These are phyloP conservation scores for Teunomyces barrocoloradensis DNA, from an alignment of 805 yeast genomes.

Conservation along the genomic window DNA sequence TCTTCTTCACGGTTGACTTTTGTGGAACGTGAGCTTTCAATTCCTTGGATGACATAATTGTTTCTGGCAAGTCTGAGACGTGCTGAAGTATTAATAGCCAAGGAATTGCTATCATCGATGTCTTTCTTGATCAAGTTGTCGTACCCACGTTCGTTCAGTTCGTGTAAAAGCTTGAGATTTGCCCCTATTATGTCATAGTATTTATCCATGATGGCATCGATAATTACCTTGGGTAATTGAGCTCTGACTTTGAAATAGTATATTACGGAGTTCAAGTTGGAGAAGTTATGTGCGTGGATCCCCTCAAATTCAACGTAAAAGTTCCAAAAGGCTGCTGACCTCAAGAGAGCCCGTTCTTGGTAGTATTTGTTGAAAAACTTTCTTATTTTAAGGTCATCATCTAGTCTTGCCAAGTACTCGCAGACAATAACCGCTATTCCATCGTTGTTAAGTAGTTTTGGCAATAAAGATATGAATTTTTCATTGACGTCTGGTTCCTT, in stretches of 20 bases:
- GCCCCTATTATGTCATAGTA: conserved; percentile 21
- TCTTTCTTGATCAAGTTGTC: conserved; percentile 17
- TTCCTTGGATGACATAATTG: conserved; percentile 16
- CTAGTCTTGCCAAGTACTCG: conserved; percentile 21
- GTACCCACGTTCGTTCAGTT: conserved; percentile 9
- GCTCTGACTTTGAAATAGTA: conserved; percentile 44
- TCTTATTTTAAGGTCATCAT: conserved; percentile 11
- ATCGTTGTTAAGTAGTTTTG: conserved; percentile 37
- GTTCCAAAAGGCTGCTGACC: conserved; percentile 54
- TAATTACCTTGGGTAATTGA: conserved; percentile 45
- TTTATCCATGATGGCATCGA: conserved; percentile 42
- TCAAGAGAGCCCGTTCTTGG: conserved; percentile 29
- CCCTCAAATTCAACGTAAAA: conserved; percentile 55
- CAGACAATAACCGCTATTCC: conserved; percentile 39
- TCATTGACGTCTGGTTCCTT: not conserved
- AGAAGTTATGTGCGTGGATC: conserved; percentile 37
- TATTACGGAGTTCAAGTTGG: conserved; percentile 45
- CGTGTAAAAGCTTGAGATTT: conserved; percentile 13
- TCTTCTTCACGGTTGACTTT: conserved; percentile 18
- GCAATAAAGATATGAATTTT: conserved; percentile 16
- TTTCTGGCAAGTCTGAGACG: conserved; percentile 19
- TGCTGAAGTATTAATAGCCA: conserved; percentile 24
- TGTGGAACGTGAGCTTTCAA: conserved; percentile 11
- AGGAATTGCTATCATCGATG: conserved; percentile 24
- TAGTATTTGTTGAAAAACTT: conserved; percentile 29